Percentiles rank a stretch among this genome's conserved stretches.
Evolutionary conservation across 1,284 basidiomycete genomes (phyloP).

Genomic region (Tylopilus sp.): DNA sequence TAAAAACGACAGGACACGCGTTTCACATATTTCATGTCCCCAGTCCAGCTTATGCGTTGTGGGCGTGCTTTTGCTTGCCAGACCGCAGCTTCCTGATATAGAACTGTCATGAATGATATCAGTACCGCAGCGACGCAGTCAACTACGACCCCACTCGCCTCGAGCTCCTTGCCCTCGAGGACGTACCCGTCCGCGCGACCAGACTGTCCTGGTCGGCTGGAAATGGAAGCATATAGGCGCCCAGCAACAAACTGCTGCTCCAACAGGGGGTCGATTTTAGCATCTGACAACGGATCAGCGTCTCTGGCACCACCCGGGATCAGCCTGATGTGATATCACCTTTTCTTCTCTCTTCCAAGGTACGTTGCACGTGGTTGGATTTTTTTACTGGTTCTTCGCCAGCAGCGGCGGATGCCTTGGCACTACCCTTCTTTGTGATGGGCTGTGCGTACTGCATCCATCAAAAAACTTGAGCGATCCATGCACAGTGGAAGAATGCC

Average conservation of each 20-base stretch:
- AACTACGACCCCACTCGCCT: conserved; percentile 49
- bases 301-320: conserved; percentile 1
- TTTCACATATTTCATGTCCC: conserved; percentile 4
- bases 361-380: conserved; percentile 86
- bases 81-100: conserved; percentile 90
- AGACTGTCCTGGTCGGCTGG: conserved; percentile 91
- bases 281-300: conserved; percentile 45
- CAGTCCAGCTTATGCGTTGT: conserved; percentile 39
- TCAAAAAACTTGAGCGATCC: conserved; percentile 9
- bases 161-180: conserved; percentile 94
- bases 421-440: conserved; percentile 70
- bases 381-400: conserved; percentile 74
- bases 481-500: neutral
- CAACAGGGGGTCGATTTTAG: conserved; percentile 85
- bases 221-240: conserved; percentile 85
- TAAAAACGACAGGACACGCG: conserved; percentile 8
- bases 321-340: conserved; percentile 40
- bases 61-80: conserved; percentile 91
- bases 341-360: conserved; percentile 86
- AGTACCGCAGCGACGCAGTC: conserved; percentile 8
- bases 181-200: conserved; percentile 94
- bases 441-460: conserved; percentile 79
- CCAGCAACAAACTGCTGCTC: conserved; percentile 85
- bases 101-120: conserved; percentile 53
- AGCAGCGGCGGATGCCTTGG: conserved; percentile 50